Evolutionary conservation across 345 rosid genomes (phyloP).

Genomic region (Populus nigra): DNA sequence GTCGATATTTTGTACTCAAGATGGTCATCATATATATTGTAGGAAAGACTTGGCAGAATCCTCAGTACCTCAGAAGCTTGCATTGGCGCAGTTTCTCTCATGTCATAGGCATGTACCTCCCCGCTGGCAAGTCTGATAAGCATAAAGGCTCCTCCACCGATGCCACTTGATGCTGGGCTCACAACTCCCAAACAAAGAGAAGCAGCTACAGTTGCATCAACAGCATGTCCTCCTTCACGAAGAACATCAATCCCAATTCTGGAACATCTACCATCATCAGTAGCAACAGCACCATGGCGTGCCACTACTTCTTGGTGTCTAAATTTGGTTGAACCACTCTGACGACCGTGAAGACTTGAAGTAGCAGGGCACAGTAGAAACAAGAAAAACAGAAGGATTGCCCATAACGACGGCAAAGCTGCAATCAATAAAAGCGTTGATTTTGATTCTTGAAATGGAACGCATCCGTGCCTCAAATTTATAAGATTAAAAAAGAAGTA

Average conservation of each 20-base stretch:
- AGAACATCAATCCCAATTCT: conserved; percentile 36
- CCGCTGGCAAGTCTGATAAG: conserved; percentile 37
- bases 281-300: conserved; percentile 46
- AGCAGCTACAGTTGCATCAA: conserved; percentile 55
- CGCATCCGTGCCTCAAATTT: too few species aligned
- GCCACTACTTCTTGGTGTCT: conserved; percentile 29
- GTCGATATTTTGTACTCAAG: too few species aligned
- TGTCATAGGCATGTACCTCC: conserved; percentile 35
- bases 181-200: conserved; percentile 58
- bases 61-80: conserved; percentile 46
- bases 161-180: conserved; percentile 55
- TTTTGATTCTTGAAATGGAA: background rate
- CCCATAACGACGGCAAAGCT: background rate
- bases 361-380: background rate
- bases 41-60: background rate
- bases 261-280: conserved; percentile 57
- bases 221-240: conserved; percentile 49
- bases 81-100: conserved; percentile 63
- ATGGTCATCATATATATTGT: too few species aligned
- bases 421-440: background rate
- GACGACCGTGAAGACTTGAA: background rate
- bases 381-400: background rate
- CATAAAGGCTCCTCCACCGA: conserved; percentile 64
- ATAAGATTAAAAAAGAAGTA: too few species aligned
- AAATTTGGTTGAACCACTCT: background rate